Base-by-base conservation (phyloP, 257 asterid genomes). In the Solanum etuberosum region DNA sequence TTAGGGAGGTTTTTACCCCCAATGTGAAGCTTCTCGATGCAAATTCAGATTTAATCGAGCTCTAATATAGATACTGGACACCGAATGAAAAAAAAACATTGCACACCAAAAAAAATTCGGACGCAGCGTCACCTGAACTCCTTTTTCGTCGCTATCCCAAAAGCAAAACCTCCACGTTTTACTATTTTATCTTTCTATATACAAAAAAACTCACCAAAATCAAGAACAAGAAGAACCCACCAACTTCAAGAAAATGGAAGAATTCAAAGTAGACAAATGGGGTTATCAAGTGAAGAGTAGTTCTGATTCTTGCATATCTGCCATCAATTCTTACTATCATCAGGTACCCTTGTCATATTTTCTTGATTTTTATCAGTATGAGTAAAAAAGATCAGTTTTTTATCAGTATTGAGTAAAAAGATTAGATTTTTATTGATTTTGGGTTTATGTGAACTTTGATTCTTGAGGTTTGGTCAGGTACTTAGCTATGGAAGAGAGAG, bases 401-500 rank as follows among this genome's bases (percentile, higher is more conserved):
- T 82, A 67, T 84, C 84, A 15, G 59, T 43, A 7, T 25, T 54
- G 37, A 42, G 14, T 77, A 15, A 46, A 78, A 77, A 43, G 61
- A 20, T 54, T 8, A 78, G 38, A 25, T 43, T 43, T 78, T 87
- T 83, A 67, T 51, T 31, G 31, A 31, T 63, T 6, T 67, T 9
- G 32, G 34, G 11, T 20, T 46, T 12, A 2, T 86, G 21, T 25
- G 27, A 59, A 73, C 20, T 35, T 73, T 37, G 82, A 21, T 35
- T 73, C 51, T 73, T 73, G 82, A 37, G 20, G 9, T 35, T 37
- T 73, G 82, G 31, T 73, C 9, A 35, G 82, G 98, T 95, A 87
- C 96, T 97, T 63, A 87, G 93, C 87, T 97, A 94, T 91, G 98
- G 98, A 91, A 94, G 99, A 90, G 88, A 88, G 42, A 91, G 98